A percentile compares a stretch with the other conserved stretches of the same genome.
These are phyloP conservation scores for Aspergillus intermedius DNA, from an alignment of 2,329 filamentous ascomycete genomes.

Conservation along the genomic window DNA sequence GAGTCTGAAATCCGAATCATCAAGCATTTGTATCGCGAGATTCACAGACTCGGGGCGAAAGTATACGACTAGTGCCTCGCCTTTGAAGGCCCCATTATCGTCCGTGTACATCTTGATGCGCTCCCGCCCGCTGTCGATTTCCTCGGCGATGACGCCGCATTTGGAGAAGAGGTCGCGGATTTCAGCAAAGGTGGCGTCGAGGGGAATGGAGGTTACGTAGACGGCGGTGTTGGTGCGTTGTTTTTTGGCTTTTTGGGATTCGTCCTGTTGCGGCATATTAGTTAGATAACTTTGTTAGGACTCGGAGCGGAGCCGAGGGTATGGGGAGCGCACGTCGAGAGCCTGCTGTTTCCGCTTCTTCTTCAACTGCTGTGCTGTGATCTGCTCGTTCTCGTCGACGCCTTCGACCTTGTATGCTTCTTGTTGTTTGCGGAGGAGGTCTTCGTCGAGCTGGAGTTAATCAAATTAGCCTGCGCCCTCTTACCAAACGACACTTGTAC, in stretches of 20 bases:
- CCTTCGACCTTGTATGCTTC: constrained; percentile 55
- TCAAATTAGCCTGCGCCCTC: no score
- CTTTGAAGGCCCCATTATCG: constrained; percentile 77
- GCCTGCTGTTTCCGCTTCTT: constrained; percentile 51
- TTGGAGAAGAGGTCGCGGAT: constrained; percentile 79
- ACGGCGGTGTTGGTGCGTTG: constrained; percentile 73
- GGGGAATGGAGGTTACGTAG: constrained; percentile 82
- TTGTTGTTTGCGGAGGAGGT: constrained; percentile 54
- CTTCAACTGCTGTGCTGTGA: constrained; percentile 39
- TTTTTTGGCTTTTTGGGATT: constrained; percentile 36
- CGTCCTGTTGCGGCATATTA: constrained; percentile 12
- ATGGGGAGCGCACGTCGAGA: constrained; percentile 38
- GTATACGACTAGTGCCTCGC: constrained; percentile 87
- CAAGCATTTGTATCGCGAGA: constrained; percentile 50
- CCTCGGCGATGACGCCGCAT: constrained; percentile 86
- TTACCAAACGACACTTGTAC: no score
- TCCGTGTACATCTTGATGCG: constrained; percentile 92
- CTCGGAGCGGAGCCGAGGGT: no score
- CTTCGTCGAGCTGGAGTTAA: constrained; percentile 52
- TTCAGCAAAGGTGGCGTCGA: constrained; percentile 71
- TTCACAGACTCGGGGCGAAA: constrained; percentile 92
- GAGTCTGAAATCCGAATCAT: constrained; percentile 63
- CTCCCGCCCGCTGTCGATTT: constrained; percentile 79
- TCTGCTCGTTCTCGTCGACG: constrained; percentile 51
- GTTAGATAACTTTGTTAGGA: neutral